phyloP scores from a whole-genome alignment of 768 basidiomycete genomes.

The Termitomyces sp. region DNA sequence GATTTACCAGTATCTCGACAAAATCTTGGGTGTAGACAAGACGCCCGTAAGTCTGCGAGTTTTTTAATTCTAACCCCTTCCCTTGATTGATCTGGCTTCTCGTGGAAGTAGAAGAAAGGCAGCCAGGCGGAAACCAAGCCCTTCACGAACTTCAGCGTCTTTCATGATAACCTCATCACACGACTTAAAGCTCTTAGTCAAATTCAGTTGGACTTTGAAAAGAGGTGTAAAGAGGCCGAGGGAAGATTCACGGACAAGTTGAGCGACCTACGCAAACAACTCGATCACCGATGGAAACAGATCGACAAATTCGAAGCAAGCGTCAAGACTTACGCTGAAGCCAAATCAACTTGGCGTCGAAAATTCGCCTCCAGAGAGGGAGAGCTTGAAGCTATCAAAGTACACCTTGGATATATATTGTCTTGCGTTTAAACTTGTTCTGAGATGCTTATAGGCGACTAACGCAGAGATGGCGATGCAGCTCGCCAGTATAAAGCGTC shows the following conservation, averaged over 20 bases:
- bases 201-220: slow-evolving; percentile 84
- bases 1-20: slow-evolving; percentile 93
- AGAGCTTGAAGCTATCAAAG: slow-evolving; percentile 87
- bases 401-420: slow-evolving; percentile 22
- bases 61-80: background rate
- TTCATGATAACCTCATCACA: slow-evolving; percentile 90
- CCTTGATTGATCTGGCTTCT: background rate
- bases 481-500: slow-evolving; percentile 54
- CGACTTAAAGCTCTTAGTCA: slow-evolving; percentile 81
- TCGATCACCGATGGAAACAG: slow-evolving; percentile 86
- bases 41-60: slow-evolving; percentile 52
- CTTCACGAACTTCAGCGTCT: slow-evolving; percentile 88
- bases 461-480: slow-evolving; percentile 73
- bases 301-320: slow-evolving; percentile 89
- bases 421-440: background rate
- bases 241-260: slow-evolving; percentile 66
- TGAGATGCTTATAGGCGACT: slow-evolving; percentile 41
- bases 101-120: slow-evolving; percentile 54
- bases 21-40: slow-evolving; percentile 86
- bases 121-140: slow-evolving; percentile 82
- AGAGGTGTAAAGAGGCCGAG: slow-evolving; percentile 76
- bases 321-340: slow-evolving; percentile 75
- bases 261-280: slow-evolving; percentile 74
- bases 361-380: slow-evolving; percentile 80
- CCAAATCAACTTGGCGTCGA: slow-evolving; percentile 78